Conservation (phyloP, 352 stramenopile species). For the Globisporangium sylvaticum region DNA sequence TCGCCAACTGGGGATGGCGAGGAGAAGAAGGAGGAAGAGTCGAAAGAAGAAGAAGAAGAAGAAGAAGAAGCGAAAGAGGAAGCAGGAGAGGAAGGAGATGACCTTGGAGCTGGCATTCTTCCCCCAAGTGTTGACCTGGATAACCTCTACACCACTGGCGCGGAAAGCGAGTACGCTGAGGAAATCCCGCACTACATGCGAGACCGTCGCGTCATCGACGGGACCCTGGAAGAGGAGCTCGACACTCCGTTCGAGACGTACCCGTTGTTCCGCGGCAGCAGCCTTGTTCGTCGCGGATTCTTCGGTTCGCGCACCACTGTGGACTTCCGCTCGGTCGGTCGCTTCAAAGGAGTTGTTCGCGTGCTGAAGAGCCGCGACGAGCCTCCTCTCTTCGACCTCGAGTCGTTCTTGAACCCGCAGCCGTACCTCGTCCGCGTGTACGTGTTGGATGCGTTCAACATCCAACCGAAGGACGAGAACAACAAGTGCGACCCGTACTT, state of each 20-base stretch:
- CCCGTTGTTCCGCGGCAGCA: constrained; percentile 55
- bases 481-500: constrained; percentile 87
- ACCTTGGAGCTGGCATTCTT: constrained; percentile 14
- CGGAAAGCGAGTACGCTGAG: constrained; percentile 50
- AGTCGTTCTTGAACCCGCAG: constrained; percentile 70
- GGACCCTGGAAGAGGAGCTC: constrained; percentile 63
- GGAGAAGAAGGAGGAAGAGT: neutral
- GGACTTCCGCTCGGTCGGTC: constrained; percentile 59
- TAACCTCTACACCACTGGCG: constrained; percentile 16
- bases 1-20: neutral
- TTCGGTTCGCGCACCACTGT: constrained; percentile 24
- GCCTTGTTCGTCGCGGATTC: constrained; percentile 33
- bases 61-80: neutral
- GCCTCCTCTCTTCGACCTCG: constrained; percentile 64
- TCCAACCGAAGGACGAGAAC: constrained; percentile 80
- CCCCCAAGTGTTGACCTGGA: constrained; percentile 5
- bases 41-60: no score
- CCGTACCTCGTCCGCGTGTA: constrained; percentile 86
- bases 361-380: constrained; percentile 72
- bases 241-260: constrained; percentile 83
- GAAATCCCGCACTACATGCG: constrained; percentile 68
- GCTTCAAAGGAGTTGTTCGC: constrained; percentile 89
- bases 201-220: constrained; percentile 45
- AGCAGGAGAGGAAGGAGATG: constrained; percentile 7
- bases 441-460: constrained; percentile 73